Evolutionary conservation across 2,329 filamentous ascomycete genomes (phyloP).

Genomic region (Nothopassalora personata): DNA sequence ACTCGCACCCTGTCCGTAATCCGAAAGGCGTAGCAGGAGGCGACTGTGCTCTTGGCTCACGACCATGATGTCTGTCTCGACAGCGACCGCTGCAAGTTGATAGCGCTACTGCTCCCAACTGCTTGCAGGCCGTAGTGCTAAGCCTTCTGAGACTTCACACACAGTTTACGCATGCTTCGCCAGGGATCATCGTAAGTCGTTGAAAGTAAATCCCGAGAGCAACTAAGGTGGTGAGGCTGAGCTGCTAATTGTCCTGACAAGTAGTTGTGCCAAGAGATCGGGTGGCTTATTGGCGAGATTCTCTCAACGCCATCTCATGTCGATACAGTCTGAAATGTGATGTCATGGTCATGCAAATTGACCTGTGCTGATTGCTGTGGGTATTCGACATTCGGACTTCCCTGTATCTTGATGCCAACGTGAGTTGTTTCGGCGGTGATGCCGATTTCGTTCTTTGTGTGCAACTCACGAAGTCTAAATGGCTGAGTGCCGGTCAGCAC

Average conservation of each 20-base stretch:
- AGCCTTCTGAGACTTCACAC: not conserved
- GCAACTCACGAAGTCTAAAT: not conserved
- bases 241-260: not conserved
- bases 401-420: not conserved
- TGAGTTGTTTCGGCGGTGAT: not conserved
- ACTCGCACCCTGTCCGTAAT: not conserved
- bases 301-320: not conserved
- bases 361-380: not conserved
- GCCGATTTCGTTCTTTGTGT: not conserved
- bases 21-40: not conserved
- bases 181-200: not conserved
- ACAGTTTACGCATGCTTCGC: not conserved
- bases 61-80: not conserved
- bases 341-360: not conserved
- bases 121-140: not conserved
- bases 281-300: not conserved
- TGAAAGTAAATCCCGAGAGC: not conserved
- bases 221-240: not conserved
- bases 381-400: not conserved
- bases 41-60: not conserved
- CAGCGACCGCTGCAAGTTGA: not conserved
- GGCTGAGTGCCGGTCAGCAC: not conserved
- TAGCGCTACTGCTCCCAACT: not conserved
- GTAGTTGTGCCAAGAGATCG: not conserved
- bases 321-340: not conserved